These are phyloP conservation scores for Colletotrichum spaethianum DNA, from an alignment of 2,329 filamentous ascomycete genomes.

Conservation along the genomic window DNA sequence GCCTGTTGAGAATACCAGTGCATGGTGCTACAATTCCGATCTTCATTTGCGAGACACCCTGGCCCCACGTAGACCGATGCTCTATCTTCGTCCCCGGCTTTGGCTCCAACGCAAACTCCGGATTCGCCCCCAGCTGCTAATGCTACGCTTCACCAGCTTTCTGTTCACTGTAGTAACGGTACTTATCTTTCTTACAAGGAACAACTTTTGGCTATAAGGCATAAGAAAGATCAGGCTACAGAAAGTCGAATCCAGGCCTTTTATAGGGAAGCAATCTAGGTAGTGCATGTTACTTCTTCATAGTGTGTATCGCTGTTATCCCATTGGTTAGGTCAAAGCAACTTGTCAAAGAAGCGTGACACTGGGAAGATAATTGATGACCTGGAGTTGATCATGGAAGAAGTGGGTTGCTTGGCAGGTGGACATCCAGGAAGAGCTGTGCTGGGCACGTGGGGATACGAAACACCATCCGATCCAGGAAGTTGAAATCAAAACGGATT, in stretches of 20 bases:
- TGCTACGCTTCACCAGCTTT: background rate
- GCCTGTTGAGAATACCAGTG: too few relatives aligned
- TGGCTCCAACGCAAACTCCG: too few relatives aligned
- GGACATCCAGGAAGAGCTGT: background rate
- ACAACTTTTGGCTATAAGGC: background rate
- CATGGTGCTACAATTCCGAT: too few relatives aligned
- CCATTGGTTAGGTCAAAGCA: background rate
- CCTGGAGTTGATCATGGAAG: background rate
- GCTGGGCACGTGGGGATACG: background rate
- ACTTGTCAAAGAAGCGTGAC: background rate
- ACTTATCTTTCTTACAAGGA: background rate
- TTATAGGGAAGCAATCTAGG: background rate
- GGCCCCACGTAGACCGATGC: too few relatives aligned
- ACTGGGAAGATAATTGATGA: background rate
- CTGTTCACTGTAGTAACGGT: too few relatives aligned
- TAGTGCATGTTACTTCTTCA: background rate
- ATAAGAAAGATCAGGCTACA: accelerated
- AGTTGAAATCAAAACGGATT: background rate
- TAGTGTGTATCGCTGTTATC: background rate
- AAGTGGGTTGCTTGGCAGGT: background rate
- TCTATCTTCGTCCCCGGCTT: background rate
- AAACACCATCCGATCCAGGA: background rate
- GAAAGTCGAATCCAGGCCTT: background rate
- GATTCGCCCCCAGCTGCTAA: too few relatives aligned
- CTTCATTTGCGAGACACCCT: too few relatives aligned